phyloP scores from a whole-genome alignment of 768 basidiomycete genomes.

The Rhodotorula diobovata region DNA sequence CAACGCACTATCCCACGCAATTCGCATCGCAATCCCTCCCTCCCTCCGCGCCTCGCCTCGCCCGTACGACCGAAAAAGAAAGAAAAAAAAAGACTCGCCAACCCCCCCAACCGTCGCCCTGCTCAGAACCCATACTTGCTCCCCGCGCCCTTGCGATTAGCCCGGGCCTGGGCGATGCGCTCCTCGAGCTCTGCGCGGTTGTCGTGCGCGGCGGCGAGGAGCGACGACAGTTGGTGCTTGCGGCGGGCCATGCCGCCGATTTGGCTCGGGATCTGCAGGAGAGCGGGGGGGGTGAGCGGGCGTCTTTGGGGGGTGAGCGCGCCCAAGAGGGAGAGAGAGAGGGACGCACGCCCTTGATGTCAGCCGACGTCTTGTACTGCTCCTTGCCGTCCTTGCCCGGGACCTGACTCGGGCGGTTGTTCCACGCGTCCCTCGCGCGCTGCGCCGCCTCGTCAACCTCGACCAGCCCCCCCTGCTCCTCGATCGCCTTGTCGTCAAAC shows the following conservation, averaged over 20 bases:
- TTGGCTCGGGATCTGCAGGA: conserved; percentile 9
- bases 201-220: conserved; percentile 74
- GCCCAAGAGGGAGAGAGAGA: not conserved
- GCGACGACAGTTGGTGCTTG: conserved; percentile 71
- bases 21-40: not conserved
- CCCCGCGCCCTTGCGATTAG: conserved; percentile 82
- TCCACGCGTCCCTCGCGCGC: conserved; percentile 27
- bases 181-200: conserved; percentile 80
- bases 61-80: not conserved
- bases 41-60: no score
- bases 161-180: conserved; percentile 71
- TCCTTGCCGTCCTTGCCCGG: conserved; percentile 6
- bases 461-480: conserved; percentile 12
- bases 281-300: not conserved
- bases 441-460: conserved; percentile 32
- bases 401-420: conserved; percentile 14
- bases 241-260: conserved; percentile 61
- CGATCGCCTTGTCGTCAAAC: conserved; percentile 28
- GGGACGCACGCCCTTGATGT: conserved; percentile 24
- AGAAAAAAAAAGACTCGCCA: not conserved
- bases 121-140: conserved; percentile 95
- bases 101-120: no score
- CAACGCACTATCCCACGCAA: no score
- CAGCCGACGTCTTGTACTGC: conserved; percentile 18
- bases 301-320: not conserved